A percentile compares a stretch with the other conserved stretches of the same genome.
phyloP scores from a whole-genome alignment of 2,329 filamentous ascomycete genomes.

The Colletotrichum graminicola region DNA sequence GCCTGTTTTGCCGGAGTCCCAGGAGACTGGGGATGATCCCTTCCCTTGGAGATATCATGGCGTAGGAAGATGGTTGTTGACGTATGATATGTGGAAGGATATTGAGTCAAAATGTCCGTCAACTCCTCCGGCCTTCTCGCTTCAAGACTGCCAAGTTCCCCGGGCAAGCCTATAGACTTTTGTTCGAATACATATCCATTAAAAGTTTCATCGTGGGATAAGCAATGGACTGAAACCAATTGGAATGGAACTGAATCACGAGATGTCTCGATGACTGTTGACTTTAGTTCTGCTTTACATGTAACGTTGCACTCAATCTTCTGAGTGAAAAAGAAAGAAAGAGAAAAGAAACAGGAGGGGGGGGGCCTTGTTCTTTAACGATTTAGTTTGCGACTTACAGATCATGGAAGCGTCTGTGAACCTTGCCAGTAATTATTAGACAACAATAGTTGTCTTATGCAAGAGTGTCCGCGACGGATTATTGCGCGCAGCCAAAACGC shows the following conservation, averaged over 20 bases:
- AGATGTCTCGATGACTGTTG: not conserved
- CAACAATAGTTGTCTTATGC: not conserved
- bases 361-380: not conserved
- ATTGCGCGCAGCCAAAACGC: not conserved
- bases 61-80: constrained; percentile 55
- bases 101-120: constrained; percentile 51
- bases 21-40: constrained; percentile 55
- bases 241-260: no score
- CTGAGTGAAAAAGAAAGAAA: not conserved
- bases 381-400: not conserved
- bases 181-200: no score
- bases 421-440: not conserved
- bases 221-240: no score
- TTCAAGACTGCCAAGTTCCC: not conserved
- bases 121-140: no score
- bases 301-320: not conserved
- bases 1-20: constrained; percentile 43
- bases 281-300: not conserved
- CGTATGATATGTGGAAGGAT: constrained; percentile 55
- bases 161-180: constrained; percentile 19
- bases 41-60: constrained; percentile 57
- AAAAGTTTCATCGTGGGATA: no score
- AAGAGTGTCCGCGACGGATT: not conserved
- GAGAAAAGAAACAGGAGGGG: no score
- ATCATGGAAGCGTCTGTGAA: not conserved